Conservation (phyloP, 176 grass and related monocot species). For the Zea luxurians region DNA sequence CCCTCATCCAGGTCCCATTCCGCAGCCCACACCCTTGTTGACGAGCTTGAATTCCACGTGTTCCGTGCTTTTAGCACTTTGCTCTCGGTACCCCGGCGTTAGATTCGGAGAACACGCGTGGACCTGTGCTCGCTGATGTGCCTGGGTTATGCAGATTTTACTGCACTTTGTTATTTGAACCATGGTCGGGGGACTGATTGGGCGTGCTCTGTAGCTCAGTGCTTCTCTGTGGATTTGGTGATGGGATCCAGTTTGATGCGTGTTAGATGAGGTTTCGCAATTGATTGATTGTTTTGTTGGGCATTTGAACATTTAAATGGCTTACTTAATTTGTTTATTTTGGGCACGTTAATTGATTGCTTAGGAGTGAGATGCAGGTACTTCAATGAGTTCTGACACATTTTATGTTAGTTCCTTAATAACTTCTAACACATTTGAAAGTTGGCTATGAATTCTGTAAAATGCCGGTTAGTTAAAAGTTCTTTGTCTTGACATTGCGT, state of each 20-base stretch:
- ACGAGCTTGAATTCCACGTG: conserved; percentile 16
- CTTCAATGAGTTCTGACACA: not conserved
- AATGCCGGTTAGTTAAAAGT: not conserved
- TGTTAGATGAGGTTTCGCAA: conserved; percentile 12
- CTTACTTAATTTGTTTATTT: conserved; percentile 15
- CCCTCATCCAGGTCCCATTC: conserved; percentile 66
- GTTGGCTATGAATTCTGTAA: not conserved
- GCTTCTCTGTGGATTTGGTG: conserved; percentile 24
- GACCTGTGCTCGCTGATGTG: conserved; percentile 4
- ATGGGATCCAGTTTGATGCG: conserved; percentile 4
- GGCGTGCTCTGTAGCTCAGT: conserved; percentile 1
- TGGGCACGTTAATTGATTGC: not conserved
- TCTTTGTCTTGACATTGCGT: not conserved
- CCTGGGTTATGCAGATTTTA: not conserved
- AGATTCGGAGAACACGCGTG: conserved; percentile 31
- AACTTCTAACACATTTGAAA: not conserved
- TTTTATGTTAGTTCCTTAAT: not conserved
- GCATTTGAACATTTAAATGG: not conserved
- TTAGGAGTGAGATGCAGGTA: not conserved
- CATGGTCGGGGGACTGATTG: not conserved
- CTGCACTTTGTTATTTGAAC: conserved; percentile 1
- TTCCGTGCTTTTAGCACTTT: conserved; percentile 5
- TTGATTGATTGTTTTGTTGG: not conserved
- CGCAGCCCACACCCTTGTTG: not conserved
- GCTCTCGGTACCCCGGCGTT: conserved; percentile 13